phyloP scores from a whole-genome alignment of 2,329 filamentous ascomycete species.

The Neofusicoccum sp. region DNA sequence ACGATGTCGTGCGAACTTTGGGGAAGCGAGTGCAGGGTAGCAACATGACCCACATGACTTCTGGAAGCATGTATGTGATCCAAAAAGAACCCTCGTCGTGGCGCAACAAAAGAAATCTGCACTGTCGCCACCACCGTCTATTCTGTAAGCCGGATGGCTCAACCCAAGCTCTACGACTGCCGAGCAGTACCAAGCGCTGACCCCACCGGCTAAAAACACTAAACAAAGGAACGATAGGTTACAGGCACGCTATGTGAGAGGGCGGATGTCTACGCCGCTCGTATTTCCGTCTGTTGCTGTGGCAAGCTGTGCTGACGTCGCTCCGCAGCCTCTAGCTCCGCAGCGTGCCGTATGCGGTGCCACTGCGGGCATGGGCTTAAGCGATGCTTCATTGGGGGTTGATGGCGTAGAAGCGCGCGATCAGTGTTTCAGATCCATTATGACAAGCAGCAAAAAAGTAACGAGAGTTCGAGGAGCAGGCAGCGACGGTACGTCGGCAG shows the following conservation, averaged over 20 bases:
- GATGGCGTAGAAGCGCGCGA: background rate
- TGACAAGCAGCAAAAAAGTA: background rate
- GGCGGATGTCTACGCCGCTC: background rate
- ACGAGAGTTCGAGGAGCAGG: background rate
- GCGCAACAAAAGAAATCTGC: background rate
- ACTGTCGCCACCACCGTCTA: background rate
- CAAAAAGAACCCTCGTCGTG: background rate
- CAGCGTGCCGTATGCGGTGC: constrained; percentile 3
- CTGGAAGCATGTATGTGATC: background rate
- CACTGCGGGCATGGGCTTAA: background rate
- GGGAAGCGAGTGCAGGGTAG: background rate
- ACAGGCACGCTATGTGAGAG: background rate
- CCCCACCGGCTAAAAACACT: background rate
- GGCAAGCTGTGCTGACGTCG: constrained; percentile 14
- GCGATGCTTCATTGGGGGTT: background rate
- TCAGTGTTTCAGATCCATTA: background rate
- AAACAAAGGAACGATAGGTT: background rate
- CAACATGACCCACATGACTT: constrained; percentile 3
- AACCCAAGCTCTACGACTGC: background rate
- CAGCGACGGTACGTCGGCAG: background rate
- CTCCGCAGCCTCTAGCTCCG: constrained; percentile 11
- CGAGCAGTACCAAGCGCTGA: background rate
- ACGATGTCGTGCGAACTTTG: background rate
- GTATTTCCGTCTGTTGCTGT: constrained; percentile 13
- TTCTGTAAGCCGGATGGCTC: background rate